Base-by-base conservation (phyloP, 2,329 filamentous ascomycete species). In the Acephala macrosclerotiorum region DNA sequence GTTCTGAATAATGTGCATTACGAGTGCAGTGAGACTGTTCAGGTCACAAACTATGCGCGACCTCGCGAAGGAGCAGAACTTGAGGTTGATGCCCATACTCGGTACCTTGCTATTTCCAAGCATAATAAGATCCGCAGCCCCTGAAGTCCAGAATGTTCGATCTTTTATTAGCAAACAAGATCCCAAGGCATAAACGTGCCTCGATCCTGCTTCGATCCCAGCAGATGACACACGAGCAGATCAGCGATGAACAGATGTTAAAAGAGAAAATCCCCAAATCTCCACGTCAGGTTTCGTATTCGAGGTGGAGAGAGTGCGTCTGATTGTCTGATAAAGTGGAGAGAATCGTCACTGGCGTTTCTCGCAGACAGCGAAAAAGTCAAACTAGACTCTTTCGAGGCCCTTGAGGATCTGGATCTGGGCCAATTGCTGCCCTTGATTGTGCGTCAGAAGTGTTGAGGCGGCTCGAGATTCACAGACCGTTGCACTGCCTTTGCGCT, bases 311-410 rank as follows among this genome's bases (percentile, higher is more conserved):
- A 47, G n/a, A 29, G 25, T 40, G 47, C 38, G 35, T 59, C 45
- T 55, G n/a, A 40, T 56, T 26, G 35, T 59, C 45, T 55, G n/a
- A 40, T 56, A 65, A 61, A 65, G 58, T 58, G 63, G 63, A 61
- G 36, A 58, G 45, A 47, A 35, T 66, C 64, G 64, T 66, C 59
- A 66, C 64, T 56, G 36, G 26, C 47, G 33, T 47, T 20, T 20
- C n/a, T 40, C 53, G 56, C 47, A 55, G 25, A 18, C 58, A 45
- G 45, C 47, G 26, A 26, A 56, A 60, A 29, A 53, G 40, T 3
- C 33, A 38, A 33, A 18, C 49, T 53, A 53, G 26, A 11, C 49
- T 29, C 14, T 40, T 56, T n/a, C n/a, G n/a, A n/a, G n/a, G n/a
- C n/a, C n/a, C n/a, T 45, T 47, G 38, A 47, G 53, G 42, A 58